A percentile compares a stretch with the other conserved stretches of the same genome.
Evolutionary conservation across 495 filamentous ascomycete genomes (phyloP).

Genomic region (Neurospora sp.): DNA sequence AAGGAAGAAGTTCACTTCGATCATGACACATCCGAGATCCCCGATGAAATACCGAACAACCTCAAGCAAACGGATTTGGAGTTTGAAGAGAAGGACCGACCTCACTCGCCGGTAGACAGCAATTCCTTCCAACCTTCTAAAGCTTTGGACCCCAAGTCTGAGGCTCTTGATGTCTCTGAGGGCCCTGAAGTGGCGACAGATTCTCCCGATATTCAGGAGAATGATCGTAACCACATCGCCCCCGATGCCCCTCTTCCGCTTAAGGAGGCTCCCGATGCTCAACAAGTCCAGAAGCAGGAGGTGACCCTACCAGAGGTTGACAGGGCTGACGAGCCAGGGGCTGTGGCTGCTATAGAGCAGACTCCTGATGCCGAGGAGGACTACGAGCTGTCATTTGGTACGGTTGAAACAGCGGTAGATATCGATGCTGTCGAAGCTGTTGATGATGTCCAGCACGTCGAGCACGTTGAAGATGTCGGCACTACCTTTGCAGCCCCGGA

Average conservation of each 20-base stretch:
- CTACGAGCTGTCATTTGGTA: not conserved
- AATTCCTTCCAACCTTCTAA: not conserved
- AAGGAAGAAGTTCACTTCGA: not conserved
- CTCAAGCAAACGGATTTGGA: not conserved
- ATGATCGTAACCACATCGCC: not conserved
- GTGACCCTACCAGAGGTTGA: not conserved
- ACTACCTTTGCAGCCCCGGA: not conserved
- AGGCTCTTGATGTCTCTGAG: not conserved
- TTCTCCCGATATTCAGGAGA: not conserved
- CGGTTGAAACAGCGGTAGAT: not conserved
- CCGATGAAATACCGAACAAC: not conserved
- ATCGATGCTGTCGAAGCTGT: not conserved
- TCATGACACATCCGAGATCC: not conserved
- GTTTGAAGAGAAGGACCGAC: not conserved
- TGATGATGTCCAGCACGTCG: not conserved
- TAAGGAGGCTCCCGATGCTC: not conserved
- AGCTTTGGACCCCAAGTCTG: not conserved
- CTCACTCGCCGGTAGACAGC: not conserved
- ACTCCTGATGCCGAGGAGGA: not conserved
- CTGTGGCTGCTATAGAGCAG: not conserved
- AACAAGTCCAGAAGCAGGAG: not conserved
- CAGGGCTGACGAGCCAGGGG: not conserved
- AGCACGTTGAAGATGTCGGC: not conserved
- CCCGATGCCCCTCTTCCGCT: not conserved
- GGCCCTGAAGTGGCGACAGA: not conserved